Base-by-base conservation (phyloP, 129 eudicot species). In the Solidago caesia region DNA sequence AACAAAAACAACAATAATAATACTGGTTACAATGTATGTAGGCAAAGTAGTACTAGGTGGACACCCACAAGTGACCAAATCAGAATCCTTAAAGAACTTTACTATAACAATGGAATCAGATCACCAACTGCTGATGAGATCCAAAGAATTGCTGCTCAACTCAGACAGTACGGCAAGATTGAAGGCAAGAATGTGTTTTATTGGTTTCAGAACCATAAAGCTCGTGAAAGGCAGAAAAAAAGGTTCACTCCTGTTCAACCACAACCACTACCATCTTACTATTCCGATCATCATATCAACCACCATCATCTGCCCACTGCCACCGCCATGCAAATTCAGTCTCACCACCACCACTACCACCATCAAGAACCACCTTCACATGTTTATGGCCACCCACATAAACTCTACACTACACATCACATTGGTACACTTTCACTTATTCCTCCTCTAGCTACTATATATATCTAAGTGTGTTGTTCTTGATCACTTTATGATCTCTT, bases 131-230 rank as follows among this genome's bases (percentile, higher is more conserved):
- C 97, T 58, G 99, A 95, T 25, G 92, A 95, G 82, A 95, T 95
- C 60, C 99, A 95, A 86, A 81, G 86, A 82, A 95, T 95, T 68
- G 93, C 97, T 6, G 89, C 99, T 12, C 82, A 88, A 81, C 82
- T 95, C 25, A 81, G 99, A 21, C 94, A 89, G 89, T 95, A 91
- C 82, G 99, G 99, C 5, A 95, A 95, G 89, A 95, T 95, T 77
- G 99, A 95, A 68, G 99, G 99, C 84, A 95, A 95, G 75, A 95
- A 95, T 71, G 99, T 95, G 46, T 95, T 95, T 62, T 95, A 95
- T 65, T 95, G 99, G 99, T 95, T 95, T 70, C 99, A 95, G 87
- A 95, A 95, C 75, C 97, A 95, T 65, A 95, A 95, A 68, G 99
- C 99, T 57, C 87, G 99, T 41, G 99, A 95, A 80, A 79, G 99